Evolutionary conservation across 805 yeast genomes (phyloP), one percentile per base, ranked within the genome.

Genomic region (Ogataea trehalophila): DNA sequence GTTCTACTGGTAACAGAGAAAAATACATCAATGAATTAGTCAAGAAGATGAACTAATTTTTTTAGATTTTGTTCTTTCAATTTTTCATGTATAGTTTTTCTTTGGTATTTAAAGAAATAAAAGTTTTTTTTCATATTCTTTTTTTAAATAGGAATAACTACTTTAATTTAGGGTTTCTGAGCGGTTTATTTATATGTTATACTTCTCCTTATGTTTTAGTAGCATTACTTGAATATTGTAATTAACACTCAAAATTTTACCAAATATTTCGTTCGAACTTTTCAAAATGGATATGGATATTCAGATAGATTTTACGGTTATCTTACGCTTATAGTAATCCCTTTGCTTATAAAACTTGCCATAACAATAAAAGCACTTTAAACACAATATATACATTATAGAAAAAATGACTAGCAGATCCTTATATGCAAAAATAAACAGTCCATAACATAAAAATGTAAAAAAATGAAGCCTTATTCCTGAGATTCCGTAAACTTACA

Each of bases 1-100:
- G 96, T 85, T 85, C 94, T 80, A 83, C 89, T 75, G 96, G 96
- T 86, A 89, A 89, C 95, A 87, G 96, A 79, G 96, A 89, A 80
- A 84, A 87, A 69, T 85, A 80, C 87, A 89, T 89, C 78, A 89
- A 89, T 85, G 84, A 86, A 73, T 85, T 89, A 76, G 87, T 88
- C 72, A 87, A 88, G 81, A 85, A 87, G 74, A 87, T 86, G 94
- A 86, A 85, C 89, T 87, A 86, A 78, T 70, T 67, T 46, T 37
- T 29, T 29, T 38, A 39, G 17, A 11, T 6, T 23, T 36, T 33
- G n/a, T 33, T 39, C 36, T 43, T 33, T 43, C 33, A 18, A 41
- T 17, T 13, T 31, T 43, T 44, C 13, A 26, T 26, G 31, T 39
- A 22, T 45, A 17, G 15, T 33, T 20, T 37, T 29, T 41, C 45